Percentiles rank a stretch among this genome's conserved stretches.
Evolutionary conservation across 495 filamentous ascomycete species (phyloP).

Genomic region (Oidiodendron maius): DNA sequence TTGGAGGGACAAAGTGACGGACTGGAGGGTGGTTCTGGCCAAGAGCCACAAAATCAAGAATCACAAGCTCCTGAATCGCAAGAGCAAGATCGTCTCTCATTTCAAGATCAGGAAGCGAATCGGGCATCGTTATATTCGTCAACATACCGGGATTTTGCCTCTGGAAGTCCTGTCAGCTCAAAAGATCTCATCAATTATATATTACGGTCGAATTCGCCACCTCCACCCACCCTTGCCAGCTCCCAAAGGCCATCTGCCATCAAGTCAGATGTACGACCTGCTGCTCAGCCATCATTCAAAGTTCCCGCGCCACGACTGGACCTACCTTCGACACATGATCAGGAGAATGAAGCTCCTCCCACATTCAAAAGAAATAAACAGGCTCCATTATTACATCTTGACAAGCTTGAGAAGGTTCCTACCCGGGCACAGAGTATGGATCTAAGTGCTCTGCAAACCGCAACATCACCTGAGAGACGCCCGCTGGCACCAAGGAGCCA

Average conservation of each 20-base stretch:
- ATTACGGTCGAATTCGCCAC: conserved; percentile 20
- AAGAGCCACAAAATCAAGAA: conserved; percentile 23
- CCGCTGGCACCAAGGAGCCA: conserved; percentile 65
- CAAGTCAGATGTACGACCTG: conserved; percentile 27
- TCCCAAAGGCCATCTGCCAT: conserved; percentile 7
- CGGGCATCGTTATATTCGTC: conserved; percentile 13
- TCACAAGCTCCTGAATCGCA: conserved; percentile 16
- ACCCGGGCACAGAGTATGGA: conserved; percentile 33
- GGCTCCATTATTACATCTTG: conserved; percentile 47
- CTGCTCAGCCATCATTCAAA: conserved; percentile 44
- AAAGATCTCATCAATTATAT: conserved; percentile 19
- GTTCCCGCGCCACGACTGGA: conserved; percentile 52
- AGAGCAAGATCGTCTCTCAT: conserved; percentile 7
- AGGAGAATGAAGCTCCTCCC: conserved; percentile 77
- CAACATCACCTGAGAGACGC: conserved; percentile 54
- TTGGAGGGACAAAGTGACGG: conserved; percentile 28
- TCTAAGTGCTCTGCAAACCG: conserved; percentile 14
- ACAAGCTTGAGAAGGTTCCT: conserved; percentile 53
- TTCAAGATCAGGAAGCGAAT: conserved; percentile 15
- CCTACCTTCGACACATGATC: conserved; percentile 57
- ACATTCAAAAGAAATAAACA: conserved; percentile 67
- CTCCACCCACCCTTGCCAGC: conserved; percentile 18
- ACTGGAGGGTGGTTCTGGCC: conserved; percentile 21
- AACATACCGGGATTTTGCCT: conserved; percentile 17
- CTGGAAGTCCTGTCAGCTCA: conserved; percentile 22